Evolutionary conservation across 495 filamentous ascomycete genomes (phyloP).

Genomic region (Daldinia vernicosa): DNA sequence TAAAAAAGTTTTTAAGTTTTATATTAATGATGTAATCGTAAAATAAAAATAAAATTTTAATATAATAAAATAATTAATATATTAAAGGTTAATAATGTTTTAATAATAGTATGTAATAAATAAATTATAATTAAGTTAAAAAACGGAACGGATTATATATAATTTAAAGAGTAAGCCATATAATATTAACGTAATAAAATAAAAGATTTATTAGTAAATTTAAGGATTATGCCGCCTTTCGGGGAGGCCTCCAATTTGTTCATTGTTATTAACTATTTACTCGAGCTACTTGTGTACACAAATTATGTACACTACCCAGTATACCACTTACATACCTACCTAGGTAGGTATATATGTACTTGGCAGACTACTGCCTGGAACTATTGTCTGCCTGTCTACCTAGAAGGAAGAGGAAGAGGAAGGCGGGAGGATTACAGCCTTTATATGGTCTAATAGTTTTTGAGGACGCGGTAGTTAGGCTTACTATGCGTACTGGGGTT

Average conservation of each 20-base stretch:
- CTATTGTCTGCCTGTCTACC: neutral
- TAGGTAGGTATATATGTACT: too few relatives aligned
- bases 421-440: neutral
- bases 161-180: too few relatives aligned
- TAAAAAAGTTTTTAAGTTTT: neutral
- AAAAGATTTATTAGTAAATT: too few relatives aligned
- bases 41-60: neutral
- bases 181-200: too few relatives aligned
- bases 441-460: neutral
- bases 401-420: slow-evolving; percentile 1
- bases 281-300: neutral
- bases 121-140: too few relatives aligned
- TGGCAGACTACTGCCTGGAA: neutral
- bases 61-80: neutral
- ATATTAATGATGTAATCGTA: neutral
- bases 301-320: too few relatives aligned
- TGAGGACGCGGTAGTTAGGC: too few relatives aligned
- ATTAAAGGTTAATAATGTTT: neutral
- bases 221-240: too few relatives aligned
- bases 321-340: neutral
- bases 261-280: neutral
- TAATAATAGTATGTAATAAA: too few relatives aligned
- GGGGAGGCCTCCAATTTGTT: too few relatives aligned
- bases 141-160: too few relatives aligned
- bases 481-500: too few relatives aligned